Evolutionary conservation across 495 filamentous ascomycete species (phyloP).

Genomic region (Elasticomyces elasticus): DNA sequence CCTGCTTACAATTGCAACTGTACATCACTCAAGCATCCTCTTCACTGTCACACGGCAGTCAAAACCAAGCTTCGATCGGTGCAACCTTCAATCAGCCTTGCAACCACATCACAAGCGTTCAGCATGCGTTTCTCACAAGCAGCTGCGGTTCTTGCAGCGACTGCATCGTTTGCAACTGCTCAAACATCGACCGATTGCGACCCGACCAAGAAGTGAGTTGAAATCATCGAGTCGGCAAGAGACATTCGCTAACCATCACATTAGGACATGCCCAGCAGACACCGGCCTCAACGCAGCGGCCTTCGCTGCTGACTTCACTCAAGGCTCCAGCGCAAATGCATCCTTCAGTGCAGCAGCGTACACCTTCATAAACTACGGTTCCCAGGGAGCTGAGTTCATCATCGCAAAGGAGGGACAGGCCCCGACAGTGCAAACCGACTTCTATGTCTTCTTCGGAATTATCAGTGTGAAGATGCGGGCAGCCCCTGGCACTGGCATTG

Average conservation of each 20-base stretch:
- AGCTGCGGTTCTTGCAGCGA: conserved; percentile 6
- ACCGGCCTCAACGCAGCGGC: conserved; percentile 48
- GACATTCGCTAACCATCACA: too few species aligned
- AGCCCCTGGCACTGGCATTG: conserved; percentile 61
- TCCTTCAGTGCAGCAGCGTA: conserved; percentile 56
- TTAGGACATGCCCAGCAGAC: conserved; percentile 55
- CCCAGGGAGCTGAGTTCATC: conserved; percentile 57
- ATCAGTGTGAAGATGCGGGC: conserved; percentile 64
- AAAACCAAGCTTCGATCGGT: not conserved
- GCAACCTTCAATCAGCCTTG: not conserved
- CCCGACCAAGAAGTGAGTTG: conserved; percentile 49
- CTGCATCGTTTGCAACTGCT: conserved; percentile 32
- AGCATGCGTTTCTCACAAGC: conserved; percentile 19
- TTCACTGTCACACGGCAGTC: not conserved
- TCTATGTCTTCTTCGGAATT: conserved; percentile 70
- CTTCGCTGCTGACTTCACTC: conserved; percentile 57
- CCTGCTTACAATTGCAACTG: not conserved
- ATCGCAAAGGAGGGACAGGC: conserved; percentile 61
- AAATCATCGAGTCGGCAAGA: too few species aligned
- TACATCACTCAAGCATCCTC: not conserved
- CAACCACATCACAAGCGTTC: too few species aligned
- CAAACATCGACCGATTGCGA: conserved; percentile 62
- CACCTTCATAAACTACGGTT: conserved; percentile 41
- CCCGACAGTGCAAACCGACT: conserved; percentile 62
- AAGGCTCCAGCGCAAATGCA: conserved; percentile 40